Base-by-base conservation (phyloP, 805 yeast genomes). In the Kluyveromyces aestuarii region DNA sequence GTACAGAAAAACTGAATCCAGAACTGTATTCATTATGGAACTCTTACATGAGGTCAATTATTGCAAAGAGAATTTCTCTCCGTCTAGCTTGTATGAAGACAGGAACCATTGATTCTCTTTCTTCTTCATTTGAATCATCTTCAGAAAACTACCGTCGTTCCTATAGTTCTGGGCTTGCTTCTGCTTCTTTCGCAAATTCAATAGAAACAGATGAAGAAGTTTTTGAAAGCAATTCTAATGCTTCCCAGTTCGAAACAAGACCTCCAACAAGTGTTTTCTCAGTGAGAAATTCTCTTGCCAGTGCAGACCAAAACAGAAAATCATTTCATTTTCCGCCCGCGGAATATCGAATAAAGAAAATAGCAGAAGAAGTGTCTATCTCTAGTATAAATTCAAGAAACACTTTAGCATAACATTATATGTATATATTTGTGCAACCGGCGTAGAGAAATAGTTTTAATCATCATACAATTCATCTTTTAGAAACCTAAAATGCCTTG, bases 11-110 rank as follows among this genome's bases (percentile, higher is more conserved):
- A n/a, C 43, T 45, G n/a, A 33, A 50, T 19, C 43, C 45, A 13
- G 46, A 45, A 14, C 41, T 58, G 2, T 53, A 57, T 35, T 51
- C 54, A 0, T 36, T 69, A 1, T 70, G 73, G 73, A 61, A 56
- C 40, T 45, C 62, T 42, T 69, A 69, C 46, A 45, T 69, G 35
- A 53, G 56, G 41, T 47, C 60, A 11, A 64, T 66, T n/a, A 54
- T 69, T n/a, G 55, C 59, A 1, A 62, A 60, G 41, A 55, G 73
- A 47, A 60, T 67, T 14, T 52, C 56, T 17, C 55, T 70, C 56
- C 57, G 72, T 49, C 18, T 67, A 6, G 47, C 56, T 2, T 44
- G 56, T 2, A 55, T 55, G 49, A 55, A 58, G 46, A 48, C 55
- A 16, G 50, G 44, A 19, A 47, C 52, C 10, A 18, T 33, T 1